Evolutionary conservation across 306 rosid species (phyloP).

Genomic region (Inga oerstediana): DNA sequence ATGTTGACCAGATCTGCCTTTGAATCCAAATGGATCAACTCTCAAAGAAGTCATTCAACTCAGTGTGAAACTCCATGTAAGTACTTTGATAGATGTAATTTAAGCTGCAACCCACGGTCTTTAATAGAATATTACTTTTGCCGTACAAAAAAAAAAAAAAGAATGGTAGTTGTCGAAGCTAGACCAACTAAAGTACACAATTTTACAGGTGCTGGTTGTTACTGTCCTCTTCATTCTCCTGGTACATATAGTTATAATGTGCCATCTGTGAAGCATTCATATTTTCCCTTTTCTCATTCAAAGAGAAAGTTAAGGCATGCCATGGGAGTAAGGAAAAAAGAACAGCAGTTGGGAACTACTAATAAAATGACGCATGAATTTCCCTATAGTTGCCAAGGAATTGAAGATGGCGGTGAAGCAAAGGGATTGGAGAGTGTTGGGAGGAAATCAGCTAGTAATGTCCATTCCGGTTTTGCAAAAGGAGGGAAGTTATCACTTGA

Average conservation of each 20-base stretch:
- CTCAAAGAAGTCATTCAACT: constrained; percentile 34
- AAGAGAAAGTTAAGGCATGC: constrained; percentile 60
- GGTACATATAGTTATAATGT: constrained; percentile 34
- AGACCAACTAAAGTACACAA: too few species aligned
- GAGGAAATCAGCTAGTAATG: constrained; percentile 31
- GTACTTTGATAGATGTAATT: constrained; percentile 31
- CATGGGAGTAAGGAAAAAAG: too few species aligned
- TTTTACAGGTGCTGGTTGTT: constrained; percentile 28
- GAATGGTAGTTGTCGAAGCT: constrained; percentile 32
- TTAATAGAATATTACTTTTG: constrained; percentile 37
- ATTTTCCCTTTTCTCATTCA: constrained; percentile 46
- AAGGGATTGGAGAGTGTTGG: constrained; percentile 33
- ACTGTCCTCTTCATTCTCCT: constrained; percentile 39
- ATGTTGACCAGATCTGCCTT: constrained; percentile 30
- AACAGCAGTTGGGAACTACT: too few species aligned
- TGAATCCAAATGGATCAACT: constrained; percentile 32
- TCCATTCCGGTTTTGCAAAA: constrained; percentile 20
- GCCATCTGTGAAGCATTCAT: constrained; percentile 34
- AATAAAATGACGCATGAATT: too few species aligned
- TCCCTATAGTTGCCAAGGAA: too few species aligned
- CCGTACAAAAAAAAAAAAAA: neutral
- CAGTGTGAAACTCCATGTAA: constrained; percentile 40
- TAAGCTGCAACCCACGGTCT: constrained; percentile 24
- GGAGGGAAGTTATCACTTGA: constrained; percentile 36
- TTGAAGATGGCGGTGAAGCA: constrained; percentile 29